A percentile compares a stretch with the other conserved stretches of the same genome.
phyloP scores from a whole-genome alignment of 108 stramenopile genomes.

The Parietichytrium sp. region DNA sequence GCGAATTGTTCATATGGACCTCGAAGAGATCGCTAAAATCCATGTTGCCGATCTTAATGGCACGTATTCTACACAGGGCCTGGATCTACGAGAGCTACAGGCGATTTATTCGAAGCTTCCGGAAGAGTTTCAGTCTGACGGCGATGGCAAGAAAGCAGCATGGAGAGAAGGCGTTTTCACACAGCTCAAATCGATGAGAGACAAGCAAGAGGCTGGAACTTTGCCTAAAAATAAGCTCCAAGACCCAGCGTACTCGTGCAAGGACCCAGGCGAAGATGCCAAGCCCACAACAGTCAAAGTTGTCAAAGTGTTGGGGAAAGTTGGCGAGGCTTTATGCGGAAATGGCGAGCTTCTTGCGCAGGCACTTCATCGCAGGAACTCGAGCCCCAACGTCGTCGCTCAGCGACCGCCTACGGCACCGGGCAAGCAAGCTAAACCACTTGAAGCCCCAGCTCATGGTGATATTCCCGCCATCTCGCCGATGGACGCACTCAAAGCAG shows the following conservation, averaged over 20 bases:
- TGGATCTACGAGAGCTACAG: background rate
- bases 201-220: background rate
- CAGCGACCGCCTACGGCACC: too few relatives aligned
- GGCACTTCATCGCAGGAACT: too few relatives aligned
- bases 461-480: too few relatives aligned
- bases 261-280: too few relatives aligned
- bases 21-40: conserved; percentile 1
- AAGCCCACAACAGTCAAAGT: too few relatives aligned
- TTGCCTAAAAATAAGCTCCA: background rate
- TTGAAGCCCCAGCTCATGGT: too few relatives aligned
- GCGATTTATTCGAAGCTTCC: conserved; percentile 7
- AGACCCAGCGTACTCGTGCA: conserved; percentile 28
- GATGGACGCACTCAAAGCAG: too few relatives aligned
- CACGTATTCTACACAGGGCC: conserved; percentile 31
- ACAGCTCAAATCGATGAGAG: background rate
- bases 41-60: conserved; percentile 22
- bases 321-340: too few relatives aligned
- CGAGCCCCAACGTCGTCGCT: too few relatives aligned
- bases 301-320: too few relatives aligned
- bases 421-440: too few relatives aligned
- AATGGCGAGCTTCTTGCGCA: too few relatives aligned
- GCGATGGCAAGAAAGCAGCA: conserved; percentile 30
- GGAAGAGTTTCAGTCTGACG: background rate
- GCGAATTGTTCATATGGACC: conserved; percentile 1
- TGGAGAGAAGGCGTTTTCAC: background rate